phyloP scores from a whole-genome alignment of 1,284 basidiomycete species.

The Trichosporon sp. region DNA sequence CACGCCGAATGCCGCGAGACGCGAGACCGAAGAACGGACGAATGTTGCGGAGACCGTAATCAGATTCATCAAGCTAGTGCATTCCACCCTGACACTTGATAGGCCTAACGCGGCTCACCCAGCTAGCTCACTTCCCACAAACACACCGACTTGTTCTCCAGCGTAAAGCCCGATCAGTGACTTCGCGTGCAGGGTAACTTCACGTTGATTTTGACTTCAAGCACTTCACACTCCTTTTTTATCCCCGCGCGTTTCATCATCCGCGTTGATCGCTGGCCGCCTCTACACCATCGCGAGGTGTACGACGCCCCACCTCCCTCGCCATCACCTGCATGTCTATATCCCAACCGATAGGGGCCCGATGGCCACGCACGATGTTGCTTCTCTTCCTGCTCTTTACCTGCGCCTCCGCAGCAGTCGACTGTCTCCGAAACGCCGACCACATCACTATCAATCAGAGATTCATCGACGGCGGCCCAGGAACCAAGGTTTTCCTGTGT shows the following conservation, averaged over 20 bases:
- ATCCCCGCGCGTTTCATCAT: neutral
- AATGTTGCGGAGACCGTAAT: neutral
- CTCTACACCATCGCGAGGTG: neutral
- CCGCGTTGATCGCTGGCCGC: too few relatives aligned
- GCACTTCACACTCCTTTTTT: neutral
- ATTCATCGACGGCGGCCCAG: slow-evolving; percentile 46
- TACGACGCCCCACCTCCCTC: neutral
- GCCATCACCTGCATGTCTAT: neutral
- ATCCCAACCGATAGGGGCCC: neutral
- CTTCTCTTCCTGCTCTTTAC: slow-evolving; percentile 11
- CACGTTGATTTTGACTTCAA: neutral
- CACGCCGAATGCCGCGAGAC: too few relatives aligned
- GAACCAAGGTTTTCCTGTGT: slow-evolving; percentile 49
- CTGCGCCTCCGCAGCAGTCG: slow-evolving; percentile 14
- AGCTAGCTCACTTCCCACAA: neutral
- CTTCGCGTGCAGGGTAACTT: neutral
- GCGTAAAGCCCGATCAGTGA: neutral
- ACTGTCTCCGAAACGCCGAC: slow-evolving; percentile 40
- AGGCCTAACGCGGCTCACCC: neutral
- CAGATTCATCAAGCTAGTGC: neutral
- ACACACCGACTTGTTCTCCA: neutral
- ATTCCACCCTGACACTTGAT: neutral
- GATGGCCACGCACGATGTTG: neutral
- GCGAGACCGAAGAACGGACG: too few relatives aligned
- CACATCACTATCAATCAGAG: slow-evolving; percentile 39